Evolutionary conservation across 2,329 filamentous ascomycete species (phyloP), one percentile per base, ranked within the genome.

Genomic region (Apiospora marii): DNA sequence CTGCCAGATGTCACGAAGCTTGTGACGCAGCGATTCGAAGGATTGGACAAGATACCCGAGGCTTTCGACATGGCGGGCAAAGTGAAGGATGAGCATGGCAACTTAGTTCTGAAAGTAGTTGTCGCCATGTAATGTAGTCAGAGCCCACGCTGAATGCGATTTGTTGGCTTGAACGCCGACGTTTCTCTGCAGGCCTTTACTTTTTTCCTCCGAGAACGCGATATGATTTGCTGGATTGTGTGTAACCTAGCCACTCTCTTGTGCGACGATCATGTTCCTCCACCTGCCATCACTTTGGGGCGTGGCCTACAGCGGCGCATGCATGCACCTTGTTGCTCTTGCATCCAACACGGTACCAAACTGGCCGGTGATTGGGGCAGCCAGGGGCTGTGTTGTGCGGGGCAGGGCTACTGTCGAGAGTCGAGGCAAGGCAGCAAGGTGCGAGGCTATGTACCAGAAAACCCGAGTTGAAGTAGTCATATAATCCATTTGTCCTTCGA

Each of bases 41-140:
- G 92, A 0, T 81, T 95, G 68, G 88, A 87, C 1, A 85, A 84
- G 44, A 91, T 92, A 14, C 86, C 87, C n/a, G 85, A 90, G 43
- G 93, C 92, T 0, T 95, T 95, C 77, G 88, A 90, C 68, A 92
- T 94, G 89, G 93, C 93, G 0, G 91, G 88, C 0, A 90, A 88
- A 81, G 90, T 92, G 14, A 91, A 91, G 78, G 93, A 95, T 75
- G 90, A 90, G 34, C 83, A 89, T 22, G 92, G 92, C 0, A 91
- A 90, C 14, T 81, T 95, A 75, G 92, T 95, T 8, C 84, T 95
- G 75, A 95, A 95, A 84, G 93, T 95, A 12, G 87, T 94, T 72
- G 85, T 91, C 30, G 85, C 90, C 72, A 85, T 85, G 37, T 41
- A 41, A 10, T 2, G 76, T 73, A 64, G 53, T 16, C 30, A 34